A percentile compares a stretch with the other conserved stretches of the same genome.
These are phyloP conservation scores for Lentinula novae-zelandiae DNA, from an alignment of 1,284 basidiomycete genomes.

Conservation along the genomic window DNA sequence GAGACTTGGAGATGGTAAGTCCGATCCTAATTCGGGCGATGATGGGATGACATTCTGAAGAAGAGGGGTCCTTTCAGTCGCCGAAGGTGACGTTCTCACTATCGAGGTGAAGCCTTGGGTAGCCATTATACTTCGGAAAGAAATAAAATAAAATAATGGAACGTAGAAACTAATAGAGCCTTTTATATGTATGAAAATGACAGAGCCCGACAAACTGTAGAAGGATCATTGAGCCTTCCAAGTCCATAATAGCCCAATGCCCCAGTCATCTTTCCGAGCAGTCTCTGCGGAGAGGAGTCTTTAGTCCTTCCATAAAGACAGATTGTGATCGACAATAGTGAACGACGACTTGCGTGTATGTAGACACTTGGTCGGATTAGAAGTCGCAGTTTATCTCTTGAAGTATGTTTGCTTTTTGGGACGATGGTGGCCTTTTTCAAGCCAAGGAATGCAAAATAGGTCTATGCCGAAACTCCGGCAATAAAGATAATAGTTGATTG, in stretches of 20 bases:
- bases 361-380: background rate
- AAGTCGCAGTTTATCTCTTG: background rate
- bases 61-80: conserved; percentile 1
- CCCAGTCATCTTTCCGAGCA: background rate
- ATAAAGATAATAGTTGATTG: too few relatives aligned
- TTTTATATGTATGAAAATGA: background rate
- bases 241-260: background rate
- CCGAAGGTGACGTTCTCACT: background rate
- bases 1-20: background rate
- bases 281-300: too few relatives aligned
- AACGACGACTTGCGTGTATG: background rate
- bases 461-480: too few relatives aligned
- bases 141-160: background rate
- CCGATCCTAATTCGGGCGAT: background rate
- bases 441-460: background rate
- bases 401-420: background rate
- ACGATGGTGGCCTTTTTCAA: background rate
- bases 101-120: background rate
- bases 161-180: background rate
- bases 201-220: too few relatives aligned
- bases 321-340: background rate
- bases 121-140: background rate
- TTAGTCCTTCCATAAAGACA: too few relatives aligned
- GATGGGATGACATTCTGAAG: background rate
- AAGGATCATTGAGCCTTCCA: background rate